These are phyloP conservation scores for Nyssa sinensis DNA, from an alignment of 148 eudicot genomes.

Conservation along the genomic window DNA sequence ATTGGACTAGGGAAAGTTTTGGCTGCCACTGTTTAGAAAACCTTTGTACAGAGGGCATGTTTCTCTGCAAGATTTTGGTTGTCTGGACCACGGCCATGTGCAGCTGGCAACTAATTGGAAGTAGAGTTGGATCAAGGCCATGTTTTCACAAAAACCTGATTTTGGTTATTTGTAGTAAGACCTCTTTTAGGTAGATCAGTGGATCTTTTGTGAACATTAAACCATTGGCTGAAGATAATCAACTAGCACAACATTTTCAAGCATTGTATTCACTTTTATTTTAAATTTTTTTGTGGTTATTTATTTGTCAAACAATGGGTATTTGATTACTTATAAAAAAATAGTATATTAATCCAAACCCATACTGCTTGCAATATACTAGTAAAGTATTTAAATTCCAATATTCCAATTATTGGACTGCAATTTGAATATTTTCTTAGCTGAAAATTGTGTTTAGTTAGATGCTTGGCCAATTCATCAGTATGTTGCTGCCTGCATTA, in stretches of 20 bases:
- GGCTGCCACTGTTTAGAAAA: not conserved
- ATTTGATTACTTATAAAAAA: too few relatives aligned
- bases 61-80: slow-evolving; percentile 5
- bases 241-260: not conserved
- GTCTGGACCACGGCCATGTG: not conserved
- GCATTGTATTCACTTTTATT: not conserved
- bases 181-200: not conserved
- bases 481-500: not conserved
- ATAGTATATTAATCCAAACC: too few relatives aligned
- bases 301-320: too few relatives aligned
- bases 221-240: not conserved
- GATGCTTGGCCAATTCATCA: not conserved
- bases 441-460: not conserved
- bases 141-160: not conserved
- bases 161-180: not conserved
- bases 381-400: too few relatives aligned
- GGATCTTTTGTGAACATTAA: not conserved
- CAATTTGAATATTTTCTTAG: not conserved
- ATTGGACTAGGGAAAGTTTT: not conserved
- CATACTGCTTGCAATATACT: too few relatives aligned
- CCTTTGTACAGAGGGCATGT: not conserved
- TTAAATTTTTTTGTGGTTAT: too few relatives aligned
- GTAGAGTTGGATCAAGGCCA: not conserved
- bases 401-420: not conserved
- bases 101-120: not conserved